phyloP scores from a whole-genome alignment of 352 stramenopile species.

The Phytophthora quininea region DNA sequence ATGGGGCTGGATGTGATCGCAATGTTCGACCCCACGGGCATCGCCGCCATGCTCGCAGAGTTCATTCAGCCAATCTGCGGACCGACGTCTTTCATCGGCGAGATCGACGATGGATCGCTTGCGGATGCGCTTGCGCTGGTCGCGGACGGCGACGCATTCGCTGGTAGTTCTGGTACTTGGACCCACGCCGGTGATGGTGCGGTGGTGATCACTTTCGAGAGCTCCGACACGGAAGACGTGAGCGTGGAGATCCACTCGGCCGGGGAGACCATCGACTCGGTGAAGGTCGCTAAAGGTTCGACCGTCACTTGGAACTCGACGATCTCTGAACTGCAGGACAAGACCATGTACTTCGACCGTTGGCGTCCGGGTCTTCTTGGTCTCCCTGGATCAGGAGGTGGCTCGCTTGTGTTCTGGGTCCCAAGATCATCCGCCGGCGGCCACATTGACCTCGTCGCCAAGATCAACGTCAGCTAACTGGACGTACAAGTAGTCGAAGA shows the following conservation, averaged over 20 bases:
- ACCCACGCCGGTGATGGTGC: constrained; percentile 37
- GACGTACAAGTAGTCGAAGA: constrained; percentile 2
- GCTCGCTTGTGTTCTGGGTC: constrained; percentile 54
- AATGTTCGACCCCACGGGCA: constrained; percentile 59
- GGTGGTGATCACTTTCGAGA: constrained; percentile 47
- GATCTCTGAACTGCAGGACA: constrained; percentile 44
- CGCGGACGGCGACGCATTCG: constrained; percentile 45
- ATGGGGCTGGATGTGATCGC: constrained; percentile 56
- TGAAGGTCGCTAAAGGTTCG: constrained; percentile 40
- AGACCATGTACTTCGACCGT: constrained; percentile 62
- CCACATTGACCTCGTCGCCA: constrained; percentile 41
- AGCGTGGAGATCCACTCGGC: constrained; percentile 48
- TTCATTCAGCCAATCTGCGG: constrained; percentile 66
- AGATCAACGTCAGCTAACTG: constrained; percentile 54
- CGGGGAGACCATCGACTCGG: constrained; percentile 38
- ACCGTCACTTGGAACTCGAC: constrained; percentile 45
- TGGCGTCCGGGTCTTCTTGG: constrained; percentile 49
- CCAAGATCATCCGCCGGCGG: constrained; percentile 34
- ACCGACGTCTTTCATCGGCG: constrained; percentile 48
- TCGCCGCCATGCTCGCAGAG: constrained; percentile 49
- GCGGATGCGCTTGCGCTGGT: constrained; percentile 43
- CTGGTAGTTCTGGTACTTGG: constrained; percentile 41
- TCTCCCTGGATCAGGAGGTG: constrained; percentile 45
- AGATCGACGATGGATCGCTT: constrained; percentile 54
- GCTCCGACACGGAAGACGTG: constrained; percentile 44